Evolutionary conservation across 176 grass and related monocot species (phyloP).

Genomic region (Eleusine indica): DNA sequence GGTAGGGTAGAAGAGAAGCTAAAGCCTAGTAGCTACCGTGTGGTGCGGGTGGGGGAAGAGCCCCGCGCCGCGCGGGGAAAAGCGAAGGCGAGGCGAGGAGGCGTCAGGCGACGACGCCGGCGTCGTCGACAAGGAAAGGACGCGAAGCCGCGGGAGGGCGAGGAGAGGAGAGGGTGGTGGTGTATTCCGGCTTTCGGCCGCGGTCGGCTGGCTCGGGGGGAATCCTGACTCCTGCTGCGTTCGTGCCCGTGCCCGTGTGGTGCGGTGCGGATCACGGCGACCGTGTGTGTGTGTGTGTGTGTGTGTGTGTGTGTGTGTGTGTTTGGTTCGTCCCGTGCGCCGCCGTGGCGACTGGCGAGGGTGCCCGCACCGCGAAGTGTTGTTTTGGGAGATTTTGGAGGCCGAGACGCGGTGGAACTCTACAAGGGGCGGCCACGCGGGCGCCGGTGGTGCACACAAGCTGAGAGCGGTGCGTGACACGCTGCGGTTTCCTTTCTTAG

Average conservation of each 20-base stretch:
- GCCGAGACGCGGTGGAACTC: not conserved
- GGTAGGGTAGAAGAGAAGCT: conserved; percentile 29
- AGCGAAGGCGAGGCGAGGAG: not conserved
- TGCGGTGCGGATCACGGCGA: not conserved
- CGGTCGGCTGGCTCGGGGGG: too few species aligned
- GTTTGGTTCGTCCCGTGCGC: not conserved
- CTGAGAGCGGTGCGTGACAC: not conserved
- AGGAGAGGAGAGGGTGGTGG: too few species aligned
- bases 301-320: too few species aligned
- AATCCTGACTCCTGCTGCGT: too few species aligned
- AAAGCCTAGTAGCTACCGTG: not conserved
- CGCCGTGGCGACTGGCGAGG: not conserved
- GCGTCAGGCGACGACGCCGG: conserved; percentile 24
- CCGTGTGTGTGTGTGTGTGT: too few species aligned
- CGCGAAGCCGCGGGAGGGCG: not conserved
- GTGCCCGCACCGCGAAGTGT: not conserved
- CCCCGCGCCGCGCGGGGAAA: not conserved
- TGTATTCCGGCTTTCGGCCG: too few species aligned
- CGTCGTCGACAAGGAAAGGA: conserved; percentile 39
- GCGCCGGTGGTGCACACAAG: not conserved
- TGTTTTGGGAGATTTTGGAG: not conserved
- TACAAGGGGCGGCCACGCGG: not conserved
- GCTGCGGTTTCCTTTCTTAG: not conserved
- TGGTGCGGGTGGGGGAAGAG: conserved; percentile 6
- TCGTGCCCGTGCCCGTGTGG: not conserved